Base-by-base conservation (phyloP, 2,329 filamentous ascomycete species). In the Berkeleyomyces rouxiae region DNA sequence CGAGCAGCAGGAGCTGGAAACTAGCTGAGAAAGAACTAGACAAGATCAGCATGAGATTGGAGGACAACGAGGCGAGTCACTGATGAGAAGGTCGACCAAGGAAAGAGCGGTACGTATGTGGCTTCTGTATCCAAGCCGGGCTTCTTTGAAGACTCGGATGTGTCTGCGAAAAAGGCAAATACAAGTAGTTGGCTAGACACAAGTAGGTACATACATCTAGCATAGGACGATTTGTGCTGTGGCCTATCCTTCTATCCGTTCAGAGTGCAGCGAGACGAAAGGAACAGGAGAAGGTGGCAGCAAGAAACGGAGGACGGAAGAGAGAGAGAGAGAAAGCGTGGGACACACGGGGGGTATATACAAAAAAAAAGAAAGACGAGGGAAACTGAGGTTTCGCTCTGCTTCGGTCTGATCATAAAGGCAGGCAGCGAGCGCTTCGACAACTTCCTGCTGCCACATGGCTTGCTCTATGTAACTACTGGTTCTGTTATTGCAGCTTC, bases 301-400 rank as follows among this genome's bases (percentile, higher is more conserved):
- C 51, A 39, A 16, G 51, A 39, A 55, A 55, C 51, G 51, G 51
- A 55, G 39, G 51, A 55, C 23, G 23, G 23, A 11, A 39, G 33
- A 39, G 51, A 47, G 44, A 23, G 46, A 23, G n/a, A 49, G 46
- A 23, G 46, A 23, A 49, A 49, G 31, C n/a, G 46, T 37, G 51
- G 51, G 51, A 55, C 51, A 55, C 33, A 55, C 33, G 51, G 51
- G 33, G 51, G 51, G 33, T 55, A 55, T 55, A 55, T 39, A 59
- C 16, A 43, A 44, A 33, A 59, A 11, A 31, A 58, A 33, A 46
- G 13, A 44, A n/a, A 59, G 16, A 11, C n/a, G 11, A 39, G 16
- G 9, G 31, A 58, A 58, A 58, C 37, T 33, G 42, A 59, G 23
- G 57, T 59, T 59, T 59, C 57, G 37, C 16, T 44, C 57, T 33